Evolutionary conservation across 208 protist species (phyloP).

Genomic region (Leishmania martiniquensis): DNA sequence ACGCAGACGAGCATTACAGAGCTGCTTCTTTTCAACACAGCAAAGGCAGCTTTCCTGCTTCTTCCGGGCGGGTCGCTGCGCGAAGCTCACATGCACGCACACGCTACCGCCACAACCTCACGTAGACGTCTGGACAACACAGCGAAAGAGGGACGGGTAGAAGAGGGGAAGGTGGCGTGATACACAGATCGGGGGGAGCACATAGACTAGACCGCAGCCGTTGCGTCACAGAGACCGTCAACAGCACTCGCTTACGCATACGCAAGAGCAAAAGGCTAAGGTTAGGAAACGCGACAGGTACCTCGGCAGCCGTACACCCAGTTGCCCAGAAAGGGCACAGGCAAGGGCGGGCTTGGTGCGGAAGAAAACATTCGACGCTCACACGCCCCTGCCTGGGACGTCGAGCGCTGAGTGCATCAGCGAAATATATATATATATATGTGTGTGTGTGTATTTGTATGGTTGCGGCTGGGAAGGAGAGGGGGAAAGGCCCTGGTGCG

Average conservation of each 20-base stretch:
- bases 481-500: not conserved
- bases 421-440: no score
- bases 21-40: not conserved
- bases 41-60: not conserved
- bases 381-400: not conserved
- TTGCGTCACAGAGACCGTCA: not conserved
- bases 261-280: not conserved
- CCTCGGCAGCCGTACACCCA: not conserved
- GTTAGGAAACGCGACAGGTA: not conserved
- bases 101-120: not conserved
- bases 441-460: not conserved
- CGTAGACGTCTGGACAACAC: not conserved
- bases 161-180: not conserved
- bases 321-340: not conserved
- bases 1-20: slow-evolving; percentile 54
- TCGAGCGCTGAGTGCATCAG: not conserved
- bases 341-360: not conserved
- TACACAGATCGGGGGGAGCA: not conserved
- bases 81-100: not conserved
- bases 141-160: not conserved
- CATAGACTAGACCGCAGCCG: not conserved
- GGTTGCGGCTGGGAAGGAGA: not conserved
- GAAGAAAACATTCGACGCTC: not conserved
- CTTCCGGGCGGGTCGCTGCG: not conserved
- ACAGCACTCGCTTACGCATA: not conserved